These are phyloP conservation scores for Eremothecium gossypii DNA, from an alignment of 1,139 yeast genomes.

Conservation along the genomic window DNA sequence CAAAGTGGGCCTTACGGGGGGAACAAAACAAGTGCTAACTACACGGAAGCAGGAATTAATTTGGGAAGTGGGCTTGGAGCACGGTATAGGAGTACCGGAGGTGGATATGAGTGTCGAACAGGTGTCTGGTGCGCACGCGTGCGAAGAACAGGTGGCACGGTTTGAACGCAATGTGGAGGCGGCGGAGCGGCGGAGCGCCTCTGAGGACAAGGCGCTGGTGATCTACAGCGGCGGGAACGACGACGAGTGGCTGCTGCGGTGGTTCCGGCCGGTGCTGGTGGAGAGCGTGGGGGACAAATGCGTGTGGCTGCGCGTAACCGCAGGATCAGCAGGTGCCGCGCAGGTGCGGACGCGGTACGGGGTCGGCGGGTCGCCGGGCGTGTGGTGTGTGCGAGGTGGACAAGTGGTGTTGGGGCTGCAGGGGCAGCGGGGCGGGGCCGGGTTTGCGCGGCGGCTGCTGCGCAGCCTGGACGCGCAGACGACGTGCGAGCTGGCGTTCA, in stretches of 20 bases:
- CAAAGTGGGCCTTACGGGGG: too few relatives aligned
- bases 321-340: conserved; percentile 39
- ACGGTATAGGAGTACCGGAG: too few relatives aligned
- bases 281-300: conserved; percentile 12
- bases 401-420: conserved; percentile 37
- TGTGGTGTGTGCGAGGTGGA: conserved; percentile 41
- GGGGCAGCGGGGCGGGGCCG: conserved; percentile 25
- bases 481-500: conserved; percentile 17
- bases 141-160: too few relatives aligned
- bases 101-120: too few relatives aligned
- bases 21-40: too few relatives aligned
- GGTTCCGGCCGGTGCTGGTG: conserved; percentile 17
- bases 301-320: conserved; percentile 38
- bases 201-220: conserved; percentile 16
- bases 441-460: conserved; percentile 27
- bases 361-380: conserved; percentile 38
- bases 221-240: conserved; percentile 17
- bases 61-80: too few relatives aligned
- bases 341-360: conserved; percentile 45
- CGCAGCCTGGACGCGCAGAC: conserved; percentile 12
- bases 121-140: too few relatives aligned
- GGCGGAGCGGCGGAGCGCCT: conserved; percentile 19
- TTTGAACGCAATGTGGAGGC: conserved; percentile 11
- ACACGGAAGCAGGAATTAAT: too few relatives aligned
- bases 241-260: conserved; percentile 17